Conservation (phyloP, 2,329 filamentous ascomycete species). For the Dactylellina parvicollis region DNA sequence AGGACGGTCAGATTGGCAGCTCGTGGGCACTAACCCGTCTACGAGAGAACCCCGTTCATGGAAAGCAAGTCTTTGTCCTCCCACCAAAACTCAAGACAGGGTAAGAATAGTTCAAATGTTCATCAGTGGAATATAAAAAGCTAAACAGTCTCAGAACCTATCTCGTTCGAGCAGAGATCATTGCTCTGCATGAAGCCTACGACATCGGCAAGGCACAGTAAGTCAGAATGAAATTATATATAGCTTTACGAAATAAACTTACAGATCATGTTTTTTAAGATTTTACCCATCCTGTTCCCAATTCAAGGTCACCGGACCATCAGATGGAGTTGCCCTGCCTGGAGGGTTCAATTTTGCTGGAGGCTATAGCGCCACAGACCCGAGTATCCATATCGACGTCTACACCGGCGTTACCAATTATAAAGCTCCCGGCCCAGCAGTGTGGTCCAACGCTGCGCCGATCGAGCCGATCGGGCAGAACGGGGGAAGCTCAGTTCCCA, state of each 20-base stretch:
- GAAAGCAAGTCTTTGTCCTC: constrained; percentile 17
- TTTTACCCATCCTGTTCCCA: constrained; percentile 64
- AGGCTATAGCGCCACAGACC: constrained; percentile 61
- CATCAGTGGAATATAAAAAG: background rate
- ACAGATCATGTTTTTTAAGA: background rate
- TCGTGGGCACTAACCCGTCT: constrained; percentile 62
- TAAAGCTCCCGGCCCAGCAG: constrained; percentile 52
- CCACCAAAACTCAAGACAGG: constrained; percentile 15
- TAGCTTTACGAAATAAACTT: background rate
- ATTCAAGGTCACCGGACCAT: constrained; percentile 61
- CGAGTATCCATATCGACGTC: constrained; percentile 61
- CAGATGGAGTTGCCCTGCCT: constrained; percentile 57
- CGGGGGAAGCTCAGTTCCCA: background rate
- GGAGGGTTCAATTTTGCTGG: constrained; percentile 64
- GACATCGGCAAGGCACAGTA: constrained; percentile 23
- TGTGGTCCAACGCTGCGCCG: constrained; percentile 37
- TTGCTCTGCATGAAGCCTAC: constrained; percentile 63
- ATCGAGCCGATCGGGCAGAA: background rate
- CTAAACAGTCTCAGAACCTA: constrained; percentile 60
- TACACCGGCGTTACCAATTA: constrained; percentile 50
- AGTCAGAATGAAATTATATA: background rate
- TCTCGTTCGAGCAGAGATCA: constrained; percentile 63
- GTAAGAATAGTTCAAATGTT: background rate
- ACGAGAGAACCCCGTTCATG: constrained; percentile 10
- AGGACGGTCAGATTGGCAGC: constrained; percentile 60